Evolutionary conservation across 1,284 basidiomycete genomes (phyloP).

Genomic region (Cerrena zonata): DNA sequence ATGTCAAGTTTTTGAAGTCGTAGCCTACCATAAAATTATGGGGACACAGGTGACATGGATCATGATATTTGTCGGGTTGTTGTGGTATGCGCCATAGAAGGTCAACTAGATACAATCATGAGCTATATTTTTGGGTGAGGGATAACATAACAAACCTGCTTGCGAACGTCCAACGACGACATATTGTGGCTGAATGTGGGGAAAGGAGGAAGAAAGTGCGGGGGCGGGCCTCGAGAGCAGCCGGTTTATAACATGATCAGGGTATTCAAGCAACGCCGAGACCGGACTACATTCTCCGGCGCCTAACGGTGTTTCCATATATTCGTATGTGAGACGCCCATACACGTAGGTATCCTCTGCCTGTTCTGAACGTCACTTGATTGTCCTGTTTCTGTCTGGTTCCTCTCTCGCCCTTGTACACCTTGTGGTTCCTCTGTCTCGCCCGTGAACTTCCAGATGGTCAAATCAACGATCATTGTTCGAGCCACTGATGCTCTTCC

Average conservation of each 20-base stretch:
- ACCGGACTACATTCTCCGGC: no score
- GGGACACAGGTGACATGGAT: slow-evolving; percentile 84
- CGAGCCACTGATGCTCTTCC: slow-evolving; percentile 88
- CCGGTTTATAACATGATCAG: not conserved
- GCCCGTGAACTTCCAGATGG: slow-evolving; percentile 59
- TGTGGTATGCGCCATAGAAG: slow-evolving; percentile 87
- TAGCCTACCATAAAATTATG: slow-evolving; percentile 69
- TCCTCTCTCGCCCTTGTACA: not conserved
- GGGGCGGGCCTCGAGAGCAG: not conserved
- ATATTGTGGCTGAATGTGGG: slow-evolving; percentile 2
- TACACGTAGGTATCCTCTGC: not conserved
- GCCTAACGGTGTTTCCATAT: no score
- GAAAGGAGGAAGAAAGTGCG: no score
- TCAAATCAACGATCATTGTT: slow-evolving; percentile 86
- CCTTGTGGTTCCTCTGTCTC: not conserved
- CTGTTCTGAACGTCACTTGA: no score
- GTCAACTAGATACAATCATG: slow-evolving; percentile 58
- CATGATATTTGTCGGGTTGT: slow-evolving; percentile 69
- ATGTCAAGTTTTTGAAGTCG: no score
- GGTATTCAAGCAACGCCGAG: no score
- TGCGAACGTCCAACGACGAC: slow-evolving; percentile 13
- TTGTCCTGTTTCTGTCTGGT: not conserved
- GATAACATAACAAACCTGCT: slow-evolving; percentile 11
- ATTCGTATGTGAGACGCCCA: not conserved
- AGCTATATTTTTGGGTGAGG: not conserved